Evolutionary conservation across 139 green algal genomes (phyloP), one percentile per base, ranked within the genome.

Genomic region (Chlorella sorokiniana): DNA sequence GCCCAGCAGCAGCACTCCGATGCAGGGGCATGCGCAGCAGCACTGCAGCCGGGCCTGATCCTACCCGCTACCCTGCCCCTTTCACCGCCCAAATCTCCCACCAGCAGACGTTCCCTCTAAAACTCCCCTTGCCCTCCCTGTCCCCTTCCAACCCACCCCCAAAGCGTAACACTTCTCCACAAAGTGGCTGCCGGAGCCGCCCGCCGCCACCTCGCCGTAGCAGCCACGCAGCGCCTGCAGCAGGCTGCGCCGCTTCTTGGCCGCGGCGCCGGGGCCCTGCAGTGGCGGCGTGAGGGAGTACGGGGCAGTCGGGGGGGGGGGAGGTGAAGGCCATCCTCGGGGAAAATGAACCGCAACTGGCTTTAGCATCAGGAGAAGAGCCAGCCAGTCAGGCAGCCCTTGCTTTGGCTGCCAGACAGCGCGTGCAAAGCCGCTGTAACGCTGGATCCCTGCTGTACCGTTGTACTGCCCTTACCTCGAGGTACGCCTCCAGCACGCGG

Each of bases 401-500:
- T n/a, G n/a, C n/a, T n/a, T n/a, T n/a, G n/a, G n/a, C n/a, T n/a
- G n/a, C n/a, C n/a, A n/a, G n/a, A n/a, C n/a, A n/a, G n/a, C n/a
- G n/a, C n/a, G n/a, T 9, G 25, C 52, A 61, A 20, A 16, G 27
- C 27, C 22, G 22, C 52, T 61, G 52, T 23, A 20, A 10, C 52
- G 22, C 27, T 23, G 3, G 2, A 42, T 20, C 64, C 64, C 27
- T 33, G 14, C 10, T 23, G 16, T 1, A 40, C 3, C 2, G 20
- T 37, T 40, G 29, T 38, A 22, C 16, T 0, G 31, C 14, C 6
- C 56, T 25, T 44, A 80, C 88, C 68, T 87, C 79, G 27, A 94
- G 38, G 25, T 90, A 81, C 1, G 91, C 84, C 85, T 94, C 90
- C 79, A 95, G 51, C 31, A 91, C 90, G 0, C 93, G 85, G 82